These are phyloP conservation scores for Alternaria dauci DNA, from an alignment of 2,329 filamentous ascomycete genomes.

Conservation along the genomic window DNA sequence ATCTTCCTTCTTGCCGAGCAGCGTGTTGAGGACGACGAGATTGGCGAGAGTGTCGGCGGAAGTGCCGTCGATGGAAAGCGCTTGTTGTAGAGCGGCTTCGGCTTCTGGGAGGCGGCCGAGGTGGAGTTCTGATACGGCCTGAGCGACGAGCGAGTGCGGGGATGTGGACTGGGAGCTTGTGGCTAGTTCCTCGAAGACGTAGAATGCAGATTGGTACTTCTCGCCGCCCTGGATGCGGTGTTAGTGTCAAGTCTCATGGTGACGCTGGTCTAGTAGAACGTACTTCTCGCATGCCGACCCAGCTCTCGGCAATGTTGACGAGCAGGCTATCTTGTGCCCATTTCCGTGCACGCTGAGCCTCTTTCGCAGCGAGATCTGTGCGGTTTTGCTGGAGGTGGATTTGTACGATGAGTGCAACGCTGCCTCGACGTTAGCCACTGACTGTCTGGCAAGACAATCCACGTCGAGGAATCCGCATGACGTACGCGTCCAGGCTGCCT, in stretches of 20 bases:
- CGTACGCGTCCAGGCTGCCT: conserved; percentile 77
- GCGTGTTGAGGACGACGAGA: conserved; percentile 77
- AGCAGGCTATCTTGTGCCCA: conserved; percentile 96
- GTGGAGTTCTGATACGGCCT: conserved; percentile 91
- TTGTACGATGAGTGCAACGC: conserved; percentile 87
- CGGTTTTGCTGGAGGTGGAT: conserved; percentile 93
- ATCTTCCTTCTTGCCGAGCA: conserved; percentile 73
- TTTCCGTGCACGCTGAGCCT: conserved; percentile 83
- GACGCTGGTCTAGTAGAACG: conserved; percentile 35
- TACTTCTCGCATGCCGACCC: conserved; percentile 89
- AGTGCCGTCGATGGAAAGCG: conserved; percentile 74
- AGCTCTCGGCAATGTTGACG: conserved; percentile 93
- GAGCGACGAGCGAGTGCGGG: conserved; percentile 78
- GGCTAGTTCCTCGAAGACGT: conserved; percentile 96
- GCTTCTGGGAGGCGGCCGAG: conserved; percentile 89
- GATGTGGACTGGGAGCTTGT: conserved; percentile 84
- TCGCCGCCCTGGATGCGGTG: conserved; percentile 75
- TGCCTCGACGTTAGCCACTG: conserved; percentile 41
- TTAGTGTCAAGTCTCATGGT: conserved; percentile 26
- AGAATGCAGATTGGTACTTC: conserved; percentile 95
- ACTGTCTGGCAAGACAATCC: not conserved
- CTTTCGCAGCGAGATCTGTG: conserved; percentile 87
- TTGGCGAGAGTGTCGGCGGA: conserved; percentile 83
- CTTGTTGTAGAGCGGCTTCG: conserved; percentile 83
- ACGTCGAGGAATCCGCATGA: not conserved